Conservation (phyloP, 306 rosid species). For the Inga oerstediana region DNA sequence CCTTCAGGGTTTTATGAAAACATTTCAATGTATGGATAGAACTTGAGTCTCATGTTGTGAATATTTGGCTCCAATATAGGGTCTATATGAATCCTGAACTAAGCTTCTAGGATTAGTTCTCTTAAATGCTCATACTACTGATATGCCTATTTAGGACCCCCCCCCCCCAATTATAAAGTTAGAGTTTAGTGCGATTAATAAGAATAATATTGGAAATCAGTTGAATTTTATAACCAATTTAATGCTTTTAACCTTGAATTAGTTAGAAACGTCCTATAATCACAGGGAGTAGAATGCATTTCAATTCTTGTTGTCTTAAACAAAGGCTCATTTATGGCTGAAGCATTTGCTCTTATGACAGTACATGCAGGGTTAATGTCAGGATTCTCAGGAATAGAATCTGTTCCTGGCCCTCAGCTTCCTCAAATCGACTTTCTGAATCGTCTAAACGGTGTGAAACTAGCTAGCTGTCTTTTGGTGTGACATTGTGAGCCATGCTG, state of each 20-base stretch:
- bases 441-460: slow-evolving; percentile 62
- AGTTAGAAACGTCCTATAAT: no score
- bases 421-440: slow-evolving; percentile 84
- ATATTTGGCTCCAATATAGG: background rate
- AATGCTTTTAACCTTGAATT: no score
- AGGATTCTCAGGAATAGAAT: slow-evolving; percentile 82
- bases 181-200: no score
- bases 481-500: background rate
- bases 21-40: background rate
- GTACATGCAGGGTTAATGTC: slow-evolving; percentile 89
- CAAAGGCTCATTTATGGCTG: background rate
- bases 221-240: no score
- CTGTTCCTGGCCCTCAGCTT: slow-evolving; percentile 86
- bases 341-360: slow-evolving; percentile 41
- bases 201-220: no score
- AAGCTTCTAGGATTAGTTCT: background rate
- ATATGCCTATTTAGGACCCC: background rate
- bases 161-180: no score
- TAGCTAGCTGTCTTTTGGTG: background rate
- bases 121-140: background rate
- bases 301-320: background rate
- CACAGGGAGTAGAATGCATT: background rate
- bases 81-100: background rate
- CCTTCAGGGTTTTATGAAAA: background rate
- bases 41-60: background rate